Base-by-base conservation (phyloP, 148 eudicot species). In the Silene uniflora region DNA sequence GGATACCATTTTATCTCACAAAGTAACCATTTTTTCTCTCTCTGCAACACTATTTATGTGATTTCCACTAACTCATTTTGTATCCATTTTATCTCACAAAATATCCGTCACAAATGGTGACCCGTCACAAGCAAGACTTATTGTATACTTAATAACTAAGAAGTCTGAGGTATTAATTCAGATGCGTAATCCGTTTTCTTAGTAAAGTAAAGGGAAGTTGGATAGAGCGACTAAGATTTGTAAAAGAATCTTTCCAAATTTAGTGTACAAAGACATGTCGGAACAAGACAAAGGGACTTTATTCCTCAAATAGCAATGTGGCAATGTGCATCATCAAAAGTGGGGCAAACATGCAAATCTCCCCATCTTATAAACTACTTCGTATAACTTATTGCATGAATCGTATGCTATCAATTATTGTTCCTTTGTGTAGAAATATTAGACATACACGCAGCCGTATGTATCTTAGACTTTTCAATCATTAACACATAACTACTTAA, bases 151-250 rank as follows among this genome's bases (percentile, higher is more conserved):
- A n/a, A n/a, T n/a, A n/a, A n/a, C n/a, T n/a, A n/a, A n/a, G n/a
- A n/a, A n/a, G n/a, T n/a, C n/a, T n/a, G n/a, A n/a, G n/a, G n/a
- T n/a, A n/a, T n/a, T n/a, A n/a, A n/a, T n/a, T n/a, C n/a, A n/a
- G n/a, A n/a, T n/a, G n/a, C n/a, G n/a, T n/a, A n/a, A n/a, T n/a
- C n/a, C n/a, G n/a, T n/a, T n/a, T n/a, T n/a, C n/a, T n/a, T n/a
- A n/a, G n/a, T n/a, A n/a, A n/a, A n/a, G n/a, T n/a, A n/a, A n/a
- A 72, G 75, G 66, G 56, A 72, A 72, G 66, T 72, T 58, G 75
- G 62, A 54, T 54, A 19, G n/a, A 24, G 27, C 6, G 8, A 17
- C 3, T 13, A 18, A 18, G 10, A 14, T 8, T 3, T 22, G 22
- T 22, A 27, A 13, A 62, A 62, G 59, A 74, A 74, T 62, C 69